Percentiles rank a stretch among this genome's conserved stretches.
phyloP scores from a whole-genome alignment of 2,329 filamentous ascomycete species.

The Alternaria burnsii region DNA sequence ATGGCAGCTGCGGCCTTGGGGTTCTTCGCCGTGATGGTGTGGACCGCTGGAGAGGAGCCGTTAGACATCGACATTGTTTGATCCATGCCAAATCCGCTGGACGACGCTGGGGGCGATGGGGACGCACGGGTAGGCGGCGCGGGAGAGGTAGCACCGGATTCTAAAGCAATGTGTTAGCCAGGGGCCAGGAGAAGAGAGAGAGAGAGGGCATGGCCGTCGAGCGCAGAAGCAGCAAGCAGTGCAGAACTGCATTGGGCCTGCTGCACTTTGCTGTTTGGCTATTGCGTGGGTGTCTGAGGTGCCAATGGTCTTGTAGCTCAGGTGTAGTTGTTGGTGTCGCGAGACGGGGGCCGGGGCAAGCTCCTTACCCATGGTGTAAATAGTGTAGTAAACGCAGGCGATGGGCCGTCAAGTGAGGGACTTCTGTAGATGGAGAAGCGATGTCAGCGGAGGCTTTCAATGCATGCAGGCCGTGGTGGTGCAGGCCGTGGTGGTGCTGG shows the following conservation, averaged over 20 bases:
- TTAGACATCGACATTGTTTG: slow-evolving; percentile 65
- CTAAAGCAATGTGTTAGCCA: slow-evolving; percentile 47
- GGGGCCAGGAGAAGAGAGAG: slow-evolving; percentile 14
- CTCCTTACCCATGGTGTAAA: slow-evolving; percentile 52
- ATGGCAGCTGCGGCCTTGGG: slow-evolving; percentile 64
- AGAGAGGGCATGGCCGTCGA: slow-evolving; percentile 3
- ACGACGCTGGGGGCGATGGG: slow-evolving; percentile 55
- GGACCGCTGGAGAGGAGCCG: slow-evolving; percentile 57
- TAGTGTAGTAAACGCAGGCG: slow-evolving; percentile 41
- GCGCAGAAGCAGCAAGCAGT: slow-evolving; percentile 22
- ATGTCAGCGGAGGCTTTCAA: slow-evolving; percentile 33
- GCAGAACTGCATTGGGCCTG: slow-evolving; percentile 23
- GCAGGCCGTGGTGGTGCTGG: slow-evolving; percentile 15
- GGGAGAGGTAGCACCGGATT: slow-evolving; percentile 54
- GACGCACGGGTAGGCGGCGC: slow-evolving; percentile 57
- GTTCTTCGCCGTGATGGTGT: slow-evolving; percentile 71
- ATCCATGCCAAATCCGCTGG: slow-evolving; percentile 65
- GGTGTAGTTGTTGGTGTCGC: slow-evolving; percentile 19
- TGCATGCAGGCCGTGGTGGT: slow-evolving; percentile 12
- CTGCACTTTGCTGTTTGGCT: slow-evolving; percentile 11
- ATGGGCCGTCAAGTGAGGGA: slow-evolving; percentile 44
- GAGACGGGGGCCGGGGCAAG: slow-evolving; percentile 19
- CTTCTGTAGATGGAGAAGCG: slow-evolving; percentile 36
- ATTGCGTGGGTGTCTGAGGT: slow-evolving; percentile 22
- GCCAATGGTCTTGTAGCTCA: slow-evolving; percentile 16